Evolutionary conservation across 2,329 filamentous ascomycete genomes (phyloP), one percentile per base, ranked within the genome.

Genomic region (Xylariaceae sp.): DNA sequence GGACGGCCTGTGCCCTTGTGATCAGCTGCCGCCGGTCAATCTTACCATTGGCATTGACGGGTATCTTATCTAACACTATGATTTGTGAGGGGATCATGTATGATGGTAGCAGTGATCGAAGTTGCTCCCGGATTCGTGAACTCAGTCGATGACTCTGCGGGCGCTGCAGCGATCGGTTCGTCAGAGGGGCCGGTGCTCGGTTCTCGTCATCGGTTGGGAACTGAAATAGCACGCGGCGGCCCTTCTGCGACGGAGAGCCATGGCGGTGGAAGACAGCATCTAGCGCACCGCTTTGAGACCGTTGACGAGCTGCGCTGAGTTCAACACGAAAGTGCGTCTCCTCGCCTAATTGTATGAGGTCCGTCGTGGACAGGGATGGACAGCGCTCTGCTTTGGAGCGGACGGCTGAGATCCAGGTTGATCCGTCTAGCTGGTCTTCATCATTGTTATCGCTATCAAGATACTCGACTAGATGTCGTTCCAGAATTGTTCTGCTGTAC

Each of bases 11-110:
- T 34, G 38, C 42, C 17, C 41, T 48, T 14, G 33, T 37, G 14
- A 32, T 37, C n/a, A 47, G 43, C 36, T 40, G 40, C 44, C 40
- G 42, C 22, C 47, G 43, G 32, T 49, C 47, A 17, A 38, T 32
- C 22, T 49, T 49, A 16, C 47, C 47, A 21, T 32, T 49, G 29
- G 47, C 36, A 32, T 46, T 49, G 36, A 49, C 11, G 25, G 47
- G 47, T 40, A 49, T 49, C 16, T 37, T 35, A n/a, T 49, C 40
- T 2, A 49, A 20, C 29, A 47, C 37, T n/a, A 38, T 21, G 16
- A 49, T 40, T 19, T 19, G 22, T 10, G 35, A 19, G 12, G 47
- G 47, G 23, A 46, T 23, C 47, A 49, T 49, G 37, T 49, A 49
- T 4, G 40, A 29, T 33, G 40, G 47, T 5, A 49, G 40, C 21